Evolutionary conservation across 2,329 filamentous ascomycete genomes (phyloP).

Genomic region (Pestalotiopsis sp.): DNA sequence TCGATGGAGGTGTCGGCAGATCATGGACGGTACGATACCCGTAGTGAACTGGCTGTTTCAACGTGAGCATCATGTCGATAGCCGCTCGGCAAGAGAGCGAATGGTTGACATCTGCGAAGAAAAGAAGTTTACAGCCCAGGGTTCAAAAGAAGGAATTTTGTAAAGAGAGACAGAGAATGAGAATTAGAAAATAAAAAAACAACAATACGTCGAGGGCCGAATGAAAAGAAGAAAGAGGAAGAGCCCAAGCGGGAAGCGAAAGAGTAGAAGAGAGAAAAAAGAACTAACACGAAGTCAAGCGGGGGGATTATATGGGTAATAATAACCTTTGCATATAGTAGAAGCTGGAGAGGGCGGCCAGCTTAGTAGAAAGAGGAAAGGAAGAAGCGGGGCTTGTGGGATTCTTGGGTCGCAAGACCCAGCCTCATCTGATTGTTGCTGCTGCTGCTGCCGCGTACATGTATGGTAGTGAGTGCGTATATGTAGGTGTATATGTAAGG

Average conservation of each 20-base stretch:
- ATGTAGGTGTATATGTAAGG: background rate
- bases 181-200: constrained; percentile 8
- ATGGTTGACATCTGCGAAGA: constrained; percentile 17
- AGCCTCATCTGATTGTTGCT: constrained; percentile 36
- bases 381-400: constrained; percentile 36
- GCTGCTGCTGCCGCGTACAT: constrained; percentile 33
- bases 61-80: constrained; percentile 57
- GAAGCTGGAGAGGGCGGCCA: constrained; percentile 39
- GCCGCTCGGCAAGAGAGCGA: constrained; percentile 19
- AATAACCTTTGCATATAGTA: constrained; percentile 38
- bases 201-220: constrained; percentile 19
- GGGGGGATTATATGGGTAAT: constrained; percentile 24
- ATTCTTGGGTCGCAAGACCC: constrained; percentile 33
- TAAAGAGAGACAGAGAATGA: constrained; percentile 22
- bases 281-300: constrained; percentile 3
- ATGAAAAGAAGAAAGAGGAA: constrained; percentile 13
- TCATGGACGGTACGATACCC: constrained; percentile 64
- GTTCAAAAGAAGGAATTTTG: constrained; percentile 6
- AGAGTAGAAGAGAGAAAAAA: constrained; percentile 18
- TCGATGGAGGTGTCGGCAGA: constrained; percentile 58
- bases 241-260: constrained; percentile 20
- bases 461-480: constrained; percentile 14
- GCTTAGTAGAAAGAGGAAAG: constrained; percentile 31
- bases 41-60: constrained; percentile 59
- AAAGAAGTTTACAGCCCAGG: constrained; percentile 10